Percentiles rank a stretch among this genome's conserved stretches.
Evolutionary conservation across 1,284 basidiomycete genomes (phyloP).

Genomic region (Tylopilus sp.): DNA sequence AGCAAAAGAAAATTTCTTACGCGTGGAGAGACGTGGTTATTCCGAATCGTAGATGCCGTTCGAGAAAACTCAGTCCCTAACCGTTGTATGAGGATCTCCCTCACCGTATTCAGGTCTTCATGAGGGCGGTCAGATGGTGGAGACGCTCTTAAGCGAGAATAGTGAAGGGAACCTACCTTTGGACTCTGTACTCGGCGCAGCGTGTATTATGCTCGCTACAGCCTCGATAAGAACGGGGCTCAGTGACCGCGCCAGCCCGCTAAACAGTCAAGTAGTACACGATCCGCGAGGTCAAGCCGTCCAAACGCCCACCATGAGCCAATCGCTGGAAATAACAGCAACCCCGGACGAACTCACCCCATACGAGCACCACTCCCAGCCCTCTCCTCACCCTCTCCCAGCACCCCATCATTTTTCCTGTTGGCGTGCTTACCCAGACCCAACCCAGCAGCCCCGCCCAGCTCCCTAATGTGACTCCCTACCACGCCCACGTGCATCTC

Average conservation of each 20-base stretch:
- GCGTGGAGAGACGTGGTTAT: conserved; percentile 52
- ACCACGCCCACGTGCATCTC: conserved; percentile 65
- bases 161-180: conserved; percentile 43
- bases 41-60: conserved; percentile 49
- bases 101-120: conserved; percentile 54
- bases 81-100: conserved; percentile 51
- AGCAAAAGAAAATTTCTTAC: conserved; percentile 33
- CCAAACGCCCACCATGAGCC: conserved; percentile 11
- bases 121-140: background rate
- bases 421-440: conserved; percentile 3
- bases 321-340: background rate
- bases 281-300: background rate
- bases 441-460: conserved; percentile 24
- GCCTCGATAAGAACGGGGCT: conserved; percentile 58
- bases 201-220: conserved; percentile 61
- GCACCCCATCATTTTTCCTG: background rate
- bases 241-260: conserved; percentile 30
- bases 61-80: conserved; percentile 56
- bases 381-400: background rate
- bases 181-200: conserved; percentile 51
- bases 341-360: conserved; percentile 15
- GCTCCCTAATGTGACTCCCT: conserved; percentile 53
- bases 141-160: background rate
- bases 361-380: background rate
- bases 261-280: conserved; percentile 18